Percentiles rank a stretch among this genome's conserved stretches.
These are phyloP conservation scores for Lunasporangiospora selenospora DNA, from an alignment of 192 early-diverging fungal genomes.

Conservation along the genomic window DNA sequence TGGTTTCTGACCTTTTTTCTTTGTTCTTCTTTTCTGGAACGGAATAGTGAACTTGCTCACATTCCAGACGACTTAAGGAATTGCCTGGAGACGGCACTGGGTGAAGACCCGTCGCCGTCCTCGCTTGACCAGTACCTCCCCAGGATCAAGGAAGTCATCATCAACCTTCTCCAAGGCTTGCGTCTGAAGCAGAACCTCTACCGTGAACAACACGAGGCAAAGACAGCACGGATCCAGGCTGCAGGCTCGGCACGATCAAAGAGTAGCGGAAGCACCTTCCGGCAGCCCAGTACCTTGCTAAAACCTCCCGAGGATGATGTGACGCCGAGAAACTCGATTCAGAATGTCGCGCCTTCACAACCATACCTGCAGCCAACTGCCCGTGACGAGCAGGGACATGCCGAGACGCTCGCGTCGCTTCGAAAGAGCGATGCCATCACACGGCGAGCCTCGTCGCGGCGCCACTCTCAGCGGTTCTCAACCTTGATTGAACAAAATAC, in stretches of 20 bases:
- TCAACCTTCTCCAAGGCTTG: conserved; percentile 57
- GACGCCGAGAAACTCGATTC: background rate
- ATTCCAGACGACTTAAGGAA: conserved; percentile 52
- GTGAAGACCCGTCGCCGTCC: conserved; percentile 48
- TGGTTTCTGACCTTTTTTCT: background rate
- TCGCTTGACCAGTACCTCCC: conserved; percentile 58
- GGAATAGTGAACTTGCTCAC: conserved; percentile 49
- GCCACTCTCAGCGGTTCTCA: conserved; percentile 42
- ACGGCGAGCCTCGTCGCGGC: conserved; percentile 36
- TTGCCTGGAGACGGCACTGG: conserved; percentile 54
- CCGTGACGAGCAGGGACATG: conserved; percentile 28
- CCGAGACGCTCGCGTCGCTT: conserved; percentile 41
- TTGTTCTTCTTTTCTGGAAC: background rate
- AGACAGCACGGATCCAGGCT: conserved; percentile 3
- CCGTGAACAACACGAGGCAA: conserved; percentile 39
- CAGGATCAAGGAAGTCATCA: conserved; percentile 59
- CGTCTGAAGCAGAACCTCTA: conserved; percentile 58
- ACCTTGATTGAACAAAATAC: conserved; percentile 41
- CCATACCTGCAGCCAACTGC: conserved; percentile 12
- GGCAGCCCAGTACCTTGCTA: background rate
- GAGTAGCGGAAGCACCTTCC: conserved; percentile 1
- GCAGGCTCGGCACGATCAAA: conserved; percentile 11
- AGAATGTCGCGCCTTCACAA: background rate
- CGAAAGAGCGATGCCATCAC: conserved; percentile 43
- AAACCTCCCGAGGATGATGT: background rate